Conservation (phyloP, 306 rosid genomes). For the Datisca glomerata region DNA sequence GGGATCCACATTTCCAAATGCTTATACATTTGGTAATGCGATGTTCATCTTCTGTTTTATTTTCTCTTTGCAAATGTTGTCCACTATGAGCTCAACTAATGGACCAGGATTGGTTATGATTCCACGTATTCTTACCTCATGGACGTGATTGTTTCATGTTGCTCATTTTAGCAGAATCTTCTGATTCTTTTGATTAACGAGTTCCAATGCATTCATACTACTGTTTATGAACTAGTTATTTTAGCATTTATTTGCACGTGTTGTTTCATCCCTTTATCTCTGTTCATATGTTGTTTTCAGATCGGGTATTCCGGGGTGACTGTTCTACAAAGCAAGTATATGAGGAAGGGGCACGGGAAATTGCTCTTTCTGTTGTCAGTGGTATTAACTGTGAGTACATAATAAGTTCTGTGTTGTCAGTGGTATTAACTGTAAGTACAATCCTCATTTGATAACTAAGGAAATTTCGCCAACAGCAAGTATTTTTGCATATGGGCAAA, state of each 20-base stretch:
- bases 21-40: slow-evolving; percentile 85
- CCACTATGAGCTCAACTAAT: no score
- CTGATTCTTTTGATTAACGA: background rate
- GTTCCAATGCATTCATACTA: no score
- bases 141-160: background rate
- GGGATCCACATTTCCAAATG: slow-evolving; percentile 96
- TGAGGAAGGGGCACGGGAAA: slow-evolving; percentile 80
- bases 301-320: slow-evolving; percentile 82
- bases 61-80: background rate
- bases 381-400: slow-evolving; percentile 86
- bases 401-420: no score
- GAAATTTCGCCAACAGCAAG: no score
- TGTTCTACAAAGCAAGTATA: slow-evolving; percentile 79
- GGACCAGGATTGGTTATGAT: no score
- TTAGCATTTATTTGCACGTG: background rate
- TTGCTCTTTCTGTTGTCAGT: slow-evolving; percentile 83
- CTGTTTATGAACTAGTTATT: background rate
- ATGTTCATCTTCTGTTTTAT: background rate
- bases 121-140: no score
- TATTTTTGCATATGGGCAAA: slow-evolving; percentile 97
- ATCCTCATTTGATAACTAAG: no score
- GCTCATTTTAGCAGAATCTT: background rate
- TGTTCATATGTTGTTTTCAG: slow-evolving; percentile 31
- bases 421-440: no score
- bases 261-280: background rate